Evolutionary conservation across 495 filamentous ascomycete species (phyloP).

Genomic region (Opeltia flavorubescens): DNA sequence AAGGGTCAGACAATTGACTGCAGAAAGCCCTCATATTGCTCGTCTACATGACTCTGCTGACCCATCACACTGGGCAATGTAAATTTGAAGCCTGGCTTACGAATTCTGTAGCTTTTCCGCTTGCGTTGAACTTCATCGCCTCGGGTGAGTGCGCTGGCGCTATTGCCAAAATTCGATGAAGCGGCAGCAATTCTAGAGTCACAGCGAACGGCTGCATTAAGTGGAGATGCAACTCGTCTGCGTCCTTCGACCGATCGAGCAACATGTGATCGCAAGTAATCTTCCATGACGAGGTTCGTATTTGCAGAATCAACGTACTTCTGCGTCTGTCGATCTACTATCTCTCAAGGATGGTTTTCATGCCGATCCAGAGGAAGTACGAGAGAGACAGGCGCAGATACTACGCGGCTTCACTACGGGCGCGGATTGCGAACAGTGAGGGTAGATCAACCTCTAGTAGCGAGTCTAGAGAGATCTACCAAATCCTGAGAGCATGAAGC

Average conservation of each 20-base stretch:
- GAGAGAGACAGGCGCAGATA: conserved; percentile 3
- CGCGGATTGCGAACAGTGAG: conserved; percentile 43
- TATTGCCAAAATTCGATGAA: conserved; percentile 5
- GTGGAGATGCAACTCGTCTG: not conserved
- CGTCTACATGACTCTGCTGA: not conserved
- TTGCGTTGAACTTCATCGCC: conserved; percentile 71
- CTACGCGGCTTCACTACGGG: conserved; percentile 74
- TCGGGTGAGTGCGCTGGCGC: conserved; percentile 52
- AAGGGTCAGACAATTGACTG: conserved; percentile 41
- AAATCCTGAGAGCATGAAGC: conserved; percentile 41
- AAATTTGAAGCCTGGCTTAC: conserved; percentile 11
- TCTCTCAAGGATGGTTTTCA: not conserved
- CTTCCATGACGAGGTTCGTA: conserved; percentile 34
- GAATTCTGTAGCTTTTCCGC: conserved; percentile 41
- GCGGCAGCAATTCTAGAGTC: conserved; percentile 14
- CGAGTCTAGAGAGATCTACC: conserved; percentile 15
- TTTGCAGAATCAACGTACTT: conserved; percentile 15
- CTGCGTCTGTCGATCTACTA: not conserved
- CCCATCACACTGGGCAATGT: not conserved
- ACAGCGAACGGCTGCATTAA: not conserved
- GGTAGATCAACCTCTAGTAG: conserved; percentile 31
- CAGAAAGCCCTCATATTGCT: conserved; percentile 1
- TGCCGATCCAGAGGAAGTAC: not conserved
- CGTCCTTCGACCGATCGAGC: not conserved
- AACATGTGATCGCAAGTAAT: not conserved